These are phyloP conservation scores for Neoarthrinium moseri DNA, from an alignment of 2,329 filamentous ascomycete genomes.

Conservation along the genomic window DNA sequence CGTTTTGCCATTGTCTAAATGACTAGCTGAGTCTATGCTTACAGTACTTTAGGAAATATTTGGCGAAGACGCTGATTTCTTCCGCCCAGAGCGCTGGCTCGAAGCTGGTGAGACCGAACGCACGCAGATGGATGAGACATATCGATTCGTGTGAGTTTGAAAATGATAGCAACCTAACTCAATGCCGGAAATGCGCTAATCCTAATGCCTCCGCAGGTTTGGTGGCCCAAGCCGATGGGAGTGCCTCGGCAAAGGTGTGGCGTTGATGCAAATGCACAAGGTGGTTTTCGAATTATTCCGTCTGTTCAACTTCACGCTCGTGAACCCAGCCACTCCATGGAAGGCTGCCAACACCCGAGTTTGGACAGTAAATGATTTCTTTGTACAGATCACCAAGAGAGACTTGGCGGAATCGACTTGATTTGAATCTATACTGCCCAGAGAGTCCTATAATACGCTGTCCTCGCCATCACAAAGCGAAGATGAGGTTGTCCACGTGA, in stretches of 20 bases:
- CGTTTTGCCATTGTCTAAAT: neutral
- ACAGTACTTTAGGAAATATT: neutral
- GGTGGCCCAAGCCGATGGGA: conserved; percentile 3
- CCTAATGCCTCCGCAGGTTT: neutral
- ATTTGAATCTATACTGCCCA: too few relatives aligned
- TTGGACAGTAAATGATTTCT: neutral
- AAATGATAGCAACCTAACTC: neutral
- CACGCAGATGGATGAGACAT: neutral
- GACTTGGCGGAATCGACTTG: too few relatives aligned
- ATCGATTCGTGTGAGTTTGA: conserved; percentile 3
- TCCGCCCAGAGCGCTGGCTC: conserved; percentile 3
- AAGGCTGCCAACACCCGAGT: neutral
- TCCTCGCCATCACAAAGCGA: too few relatives aligned
- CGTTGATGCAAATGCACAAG: conserved; percentile 5
- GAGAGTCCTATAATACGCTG: too few relatives aligned
- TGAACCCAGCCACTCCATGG: neutral
- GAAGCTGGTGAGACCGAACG: neutral
- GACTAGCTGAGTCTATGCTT: neutral
- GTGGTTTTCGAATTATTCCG: conserved; percentile 1
- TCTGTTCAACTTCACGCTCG: neutral
- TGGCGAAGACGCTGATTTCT: conserved; percentile 1
- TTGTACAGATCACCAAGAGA: conserved; percentile 2
- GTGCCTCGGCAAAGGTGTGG: conserved; percentile 2
- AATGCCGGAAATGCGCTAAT: neutral
- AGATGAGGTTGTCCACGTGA: too few relatives aligned